These are phyloP conservation scores for Fusarium sublunatum DNA, from an alignment of 2,329 filamentous ascomycete genomes.

Conservation along the genomic window DNA sequence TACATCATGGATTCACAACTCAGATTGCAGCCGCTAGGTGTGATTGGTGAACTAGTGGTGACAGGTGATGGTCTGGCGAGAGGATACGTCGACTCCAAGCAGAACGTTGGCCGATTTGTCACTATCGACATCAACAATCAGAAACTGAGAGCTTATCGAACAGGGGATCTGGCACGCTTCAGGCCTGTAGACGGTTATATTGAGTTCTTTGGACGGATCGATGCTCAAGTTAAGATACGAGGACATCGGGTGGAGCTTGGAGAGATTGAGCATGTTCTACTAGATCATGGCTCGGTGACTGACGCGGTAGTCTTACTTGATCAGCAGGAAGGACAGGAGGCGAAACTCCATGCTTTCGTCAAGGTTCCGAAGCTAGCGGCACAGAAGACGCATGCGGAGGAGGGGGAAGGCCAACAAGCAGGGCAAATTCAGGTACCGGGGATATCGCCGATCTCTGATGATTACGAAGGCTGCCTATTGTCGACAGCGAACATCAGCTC, in stretches of 20 bases:
- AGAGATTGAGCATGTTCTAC: conserved; percentile 37
- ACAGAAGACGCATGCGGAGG: too few species aligned
- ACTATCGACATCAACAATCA: neutral
- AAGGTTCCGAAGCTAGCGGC: too few species aligned
- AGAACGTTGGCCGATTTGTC: conserved; percentile 32
- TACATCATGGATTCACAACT: conserved; percentile 33
- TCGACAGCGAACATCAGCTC: too few species aligned
- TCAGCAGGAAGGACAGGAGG: neutral
- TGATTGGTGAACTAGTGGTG: conserved; percentile 46
- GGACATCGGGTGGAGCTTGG: conserved; percentile 42
- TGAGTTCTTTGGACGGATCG: conserved; percentile 46
- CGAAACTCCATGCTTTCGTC: too few species aligned
- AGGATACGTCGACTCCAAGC: conserved; percentile 33
- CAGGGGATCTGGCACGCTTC: conserved; percentile 42
- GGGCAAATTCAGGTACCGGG: too few species aligned
- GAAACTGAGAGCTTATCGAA: conserved; percentile 39
- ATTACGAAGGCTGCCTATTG: too few species aligned
- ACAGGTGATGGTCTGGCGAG: conserved; percentile 37
- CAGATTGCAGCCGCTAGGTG: conserved; percentile 41
- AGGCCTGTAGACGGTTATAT: conserved; percentile 38
- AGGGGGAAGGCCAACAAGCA: too few species aligned
- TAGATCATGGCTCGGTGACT: neutral
- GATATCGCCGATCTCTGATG: too few species aligned
- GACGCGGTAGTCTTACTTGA: neutral
- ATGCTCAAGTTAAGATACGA: conserved; percentile 47